Evolutionary conservation across 2,329 filamentous ascomycete species (phyloP).

Genomic region (Fusarium hainanense): DNA sequence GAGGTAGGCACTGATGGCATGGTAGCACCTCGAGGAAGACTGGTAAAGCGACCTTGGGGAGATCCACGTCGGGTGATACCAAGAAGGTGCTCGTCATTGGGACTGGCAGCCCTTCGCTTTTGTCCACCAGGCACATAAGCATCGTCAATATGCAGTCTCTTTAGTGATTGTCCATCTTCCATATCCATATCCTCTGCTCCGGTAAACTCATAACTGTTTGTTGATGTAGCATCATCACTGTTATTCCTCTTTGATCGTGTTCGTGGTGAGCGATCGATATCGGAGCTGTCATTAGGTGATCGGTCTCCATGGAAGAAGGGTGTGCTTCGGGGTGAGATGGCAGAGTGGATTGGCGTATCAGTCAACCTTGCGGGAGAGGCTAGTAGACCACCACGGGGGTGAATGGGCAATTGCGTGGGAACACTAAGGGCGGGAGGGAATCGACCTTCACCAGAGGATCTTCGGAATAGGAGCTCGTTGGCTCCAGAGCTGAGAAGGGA

Average conservation of each 20-base stretch:
- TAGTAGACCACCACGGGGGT: conserved; percentile 52
- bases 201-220: conserved; percentile 57
- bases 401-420: conserved; percentile 60
- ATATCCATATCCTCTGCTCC: conserved; percentile 59
- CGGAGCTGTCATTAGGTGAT: conserved; percentile 57
- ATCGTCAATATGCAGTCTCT: conserved; percentile 63
- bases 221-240: conserved; percentile 63
- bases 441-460: conserved; percentile 54
- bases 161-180: conserved; percentile 63
- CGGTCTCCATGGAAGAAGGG: conserved; percentile 58
- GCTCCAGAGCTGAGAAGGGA: conserved; percentile 58
- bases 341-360: conserved; percentile 61
- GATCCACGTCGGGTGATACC: conserved; percentile 61
- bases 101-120: conserved; percentile 68
- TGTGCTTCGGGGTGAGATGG: conserved; percentile 58
- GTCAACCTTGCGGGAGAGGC: conserved; percentile 58
- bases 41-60: conserved; percentile 61
- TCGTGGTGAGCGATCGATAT: conserved; percentile 61
- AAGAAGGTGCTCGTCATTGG: conserved; percentile 60
- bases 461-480: conserved; percentile 53
- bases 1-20: conserved; percentile 57
- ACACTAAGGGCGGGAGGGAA: conserved; percentile 54
- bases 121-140: conserved; percentile 56
- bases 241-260: conserved; percentile 61
- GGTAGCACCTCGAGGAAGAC: conserved; percentile 58